Evolutionary conservation across 192 early-diverging fungal genomes (phyloP).

Genomic region (Coemansia sp.): DNA sequence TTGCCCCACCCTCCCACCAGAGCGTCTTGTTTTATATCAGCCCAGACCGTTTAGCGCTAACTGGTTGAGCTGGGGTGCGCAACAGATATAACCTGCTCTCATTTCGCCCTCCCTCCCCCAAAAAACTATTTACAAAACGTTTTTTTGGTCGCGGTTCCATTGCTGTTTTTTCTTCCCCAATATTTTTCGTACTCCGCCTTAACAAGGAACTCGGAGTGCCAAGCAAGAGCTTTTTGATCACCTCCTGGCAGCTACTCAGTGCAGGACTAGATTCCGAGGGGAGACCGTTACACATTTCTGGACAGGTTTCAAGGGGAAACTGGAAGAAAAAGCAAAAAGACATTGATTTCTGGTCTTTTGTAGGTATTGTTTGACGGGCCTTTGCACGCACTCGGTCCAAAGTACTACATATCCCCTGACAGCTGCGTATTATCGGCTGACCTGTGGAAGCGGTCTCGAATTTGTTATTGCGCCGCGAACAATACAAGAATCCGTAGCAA

Average conservation of each 20-base stretch:
- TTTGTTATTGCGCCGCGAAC: neutral
- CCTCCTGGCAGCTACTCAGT: no score
- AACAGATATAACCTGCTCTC: neutral
- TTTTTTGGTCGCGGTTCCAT: neutral
- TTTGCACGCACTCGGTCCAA: slow-evolving; percentile 1
- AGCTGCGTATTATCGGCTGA: slow-evolving; percentile 13
- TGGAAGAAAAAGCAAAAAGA: neutral
- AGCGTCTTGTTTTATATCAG: neutral
- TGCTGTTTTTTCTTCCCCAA: slow-evolving; percentile 3
- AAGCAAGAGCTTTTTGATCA: neutral
- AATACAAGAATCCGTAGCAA: neutral
- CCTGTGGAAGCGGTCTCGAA: slow-evolving; percentile 1
- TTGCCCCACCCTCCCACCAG: neutral
- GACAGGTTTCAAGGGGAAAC: neutral
- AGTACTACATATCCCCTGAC: neutral
- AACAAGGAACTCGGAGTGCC: neutral
- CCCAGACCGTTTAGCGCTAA: neutral
- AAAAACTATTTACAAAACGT: neutral
- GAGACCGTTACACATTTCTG: neutral
- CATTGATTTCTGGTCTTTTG: slow-evolving; percentile 8
- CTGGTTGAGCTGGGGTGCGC: neutral
- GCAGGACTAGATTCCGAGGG: neutral
- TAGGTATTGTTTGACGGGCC: neutral
- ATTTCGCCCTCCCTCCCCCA: neutral
- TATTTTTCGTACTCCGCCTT: slow-evolving; percentile 7